Base-by-base conservation (phyloP, 78 protist genomes). In the Thecamonas trahens region DNA sequence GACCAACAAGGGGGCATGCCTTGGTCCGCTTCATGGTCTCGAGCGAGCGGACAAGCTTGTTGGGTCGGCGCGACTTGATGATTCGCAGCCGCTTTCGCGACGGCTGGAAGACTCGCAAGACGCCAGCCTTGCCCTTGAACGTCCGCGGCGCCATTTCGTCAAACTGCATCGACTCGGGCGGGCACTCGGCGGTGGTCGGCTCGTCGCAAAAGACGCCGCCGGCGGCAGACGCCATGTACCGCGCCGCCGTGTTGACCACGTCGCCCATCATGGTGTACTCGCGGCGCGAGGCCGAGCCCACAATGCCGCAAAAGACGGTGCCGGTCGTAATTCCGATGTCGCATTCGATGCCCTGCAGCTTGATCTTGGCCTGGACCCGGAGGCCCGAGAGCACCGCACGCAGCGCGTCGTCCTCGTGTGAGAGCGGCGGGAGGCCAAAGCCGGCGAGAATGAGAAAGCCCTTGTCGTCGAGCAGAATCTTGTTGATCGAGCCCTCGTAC, bases 401-500 rank as follows among this genome's bases (percentile, higher is more conserved):
- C 34, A n/a, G 7, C 24, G 65, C 53, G 28, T 71, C 77, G 22
- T 71, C 59, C 34, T 32, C 37, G 29, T 71, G 77, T 32, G 63
- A 2, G 17, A 55, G 13, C 29, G 64, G 77, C 44, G 77, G 77
- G 24, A 71, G 77, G 11, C 77, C 77, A 40, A 71, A 71, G 22
- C 17, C 68, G 50, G 34, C 45, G 28, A 55, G 49, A 0, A 59
- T 53, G 17, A 61, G 28, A 37, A 61, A 59, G 22, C 77, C 77
- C 55, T 71, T 71, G 77, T 71, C 77, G 58, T 71, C 77, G 67
- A 71, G 44, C 3, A 71, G 67, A 3, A 71, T 34, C 68, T 71
- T 71, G 67, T 45, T 60, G 35, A 71, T 26, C 32, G 63, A 55
- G 18, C 77, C 77, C 44, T 71, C 70, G 45, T 32, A 71, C 59